A percentile compares a stretch with the other conserved stretches of the same genome.
Conservation (phyloP, 208 protist species). For the Herpetomonas samuelpessoai region DNA sequence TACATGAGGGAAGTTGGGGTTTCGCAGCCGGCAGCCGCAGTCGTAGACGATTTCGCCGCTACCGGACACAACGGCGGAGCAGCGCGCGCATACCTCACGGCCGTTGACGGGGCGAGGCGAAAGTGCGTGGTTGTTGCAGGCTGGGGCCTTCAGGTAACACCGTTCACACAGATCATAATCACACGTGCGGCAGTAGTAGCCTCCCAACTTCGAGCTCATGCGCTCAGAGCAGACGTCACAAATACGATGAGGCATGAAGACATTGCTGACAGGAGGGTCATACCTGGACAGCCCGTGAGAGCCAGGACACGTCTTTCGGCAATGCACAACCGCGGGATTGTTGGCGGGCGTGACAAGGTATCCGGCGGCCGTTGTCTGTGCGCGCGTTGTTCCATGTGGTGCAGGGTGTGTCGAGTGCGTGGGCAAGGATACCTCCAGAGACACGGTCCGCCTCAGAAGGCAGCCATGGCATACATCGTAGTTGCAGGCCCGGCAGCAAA, state of each 20-base stretch:
- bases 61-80: neutral
- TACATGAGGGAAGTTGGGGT: neutral
- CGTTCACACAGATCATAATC: neutral
- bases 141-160: neutral
- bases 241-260: too few species aligned
- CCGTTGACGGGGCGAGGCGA: neutral
- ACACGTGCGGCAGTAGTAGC: neutral
- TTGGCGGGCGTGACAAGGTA: too few species aligned
- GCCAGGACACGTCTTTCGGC: neutral
- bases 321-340: neutral
- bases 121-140: neutral
- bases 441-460: neutral
- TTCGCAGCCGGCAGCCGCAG: neutral
- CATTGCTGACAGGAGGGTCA: too few species aligned
- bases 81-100: neutral
- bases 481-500: neutral
- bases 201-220: too few species aligned
- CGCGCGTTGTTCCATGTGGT: too few species aligned
- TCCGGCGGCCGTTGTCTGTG: too few species aligned
- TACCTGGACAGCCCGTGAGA: neutral
- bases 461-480: neutral
- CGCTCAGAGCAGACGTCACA: too few species aligned
- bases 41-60: neutral
- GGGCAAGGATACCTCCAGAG: too few species aligned
- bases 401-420: too few species aligned